Percentiles rank a stretch among this genome's conserved stretches.
Conservation (phyloP, 192 early-diverging fungal species). For the Coemansia biformis region DNA sequence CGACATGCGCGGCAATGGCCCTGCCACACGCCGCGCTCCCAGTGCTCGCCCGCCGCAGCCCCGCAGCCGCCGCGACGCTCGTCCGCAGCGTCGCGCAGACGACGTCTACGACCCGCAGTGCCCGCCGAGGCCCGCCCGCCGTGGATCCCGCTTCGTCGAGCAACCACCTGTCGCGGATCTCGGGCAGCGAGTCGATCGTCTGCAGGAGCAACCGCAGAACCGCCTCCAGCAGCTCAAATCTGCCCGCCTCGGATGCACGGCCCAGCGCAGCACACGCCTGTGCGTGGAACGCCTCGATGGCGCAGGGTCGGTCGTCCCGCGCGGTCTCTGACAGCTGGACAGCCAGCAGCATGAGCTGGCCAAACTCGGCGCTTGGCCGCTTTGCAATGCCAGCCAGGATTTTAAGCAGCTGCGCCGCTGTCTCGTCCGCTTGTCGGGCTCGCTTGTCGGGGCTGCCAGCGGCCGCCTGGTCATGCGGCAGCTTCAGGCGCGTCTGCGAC, state of each 20-base stretch:
- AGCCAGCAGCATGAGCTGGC: constrained; percentile 24
- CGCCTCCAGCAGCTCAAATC: constrained; percentile 20
- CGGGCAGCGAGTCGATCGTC: constrained; percentile 6
- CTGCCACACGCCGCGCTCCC: constrained; percentile 8
- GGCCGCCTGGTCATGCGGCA: background rate
- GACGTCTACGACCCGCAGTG: constrained; percentile 7
- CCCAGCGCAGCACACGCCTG: constrained; percentile 14
- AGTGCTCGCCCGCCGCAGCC: background rate
- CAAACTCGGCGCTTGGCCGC: constrained; percentile 15
- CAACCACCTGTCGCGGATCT: constrained; percentile 24
- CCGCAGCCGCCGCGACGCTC: constrained; percentile 1
- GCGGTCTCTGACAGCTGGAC: constrained; percentile 19
- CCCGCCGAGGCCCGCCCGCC: constrained; percentile 1
- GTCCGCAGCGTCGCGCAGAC: constrained; percentile 8
- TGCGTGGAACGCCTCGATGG: constrained; percentile 18
- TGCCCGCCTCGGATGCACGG: background rate
- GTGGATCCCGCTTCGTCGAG: too few relatives aligned
- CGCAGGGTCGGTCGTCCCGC: background rate
- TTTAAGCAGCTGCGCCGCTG: constrained; percentile 11
- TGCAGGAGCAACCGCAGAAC: constrained; percentile 25
- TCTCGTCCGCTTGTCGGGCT: background rate
- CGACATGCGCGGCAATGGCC: constrained; percentile 16
- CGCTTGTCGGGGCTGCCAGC: background rate
- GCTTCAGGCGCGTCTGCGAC: constrained; percentile 1
- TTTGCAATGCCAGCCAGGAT: constrained; percentile 21